Percentiles rank a stretch among this genome's conserved stretches.
These are phyloP conservation scores for Parafenestella ontariensis DNA, from an alignment of 2,329 filamentous ascomycete species.

Conservation along the genomic window DNA sequence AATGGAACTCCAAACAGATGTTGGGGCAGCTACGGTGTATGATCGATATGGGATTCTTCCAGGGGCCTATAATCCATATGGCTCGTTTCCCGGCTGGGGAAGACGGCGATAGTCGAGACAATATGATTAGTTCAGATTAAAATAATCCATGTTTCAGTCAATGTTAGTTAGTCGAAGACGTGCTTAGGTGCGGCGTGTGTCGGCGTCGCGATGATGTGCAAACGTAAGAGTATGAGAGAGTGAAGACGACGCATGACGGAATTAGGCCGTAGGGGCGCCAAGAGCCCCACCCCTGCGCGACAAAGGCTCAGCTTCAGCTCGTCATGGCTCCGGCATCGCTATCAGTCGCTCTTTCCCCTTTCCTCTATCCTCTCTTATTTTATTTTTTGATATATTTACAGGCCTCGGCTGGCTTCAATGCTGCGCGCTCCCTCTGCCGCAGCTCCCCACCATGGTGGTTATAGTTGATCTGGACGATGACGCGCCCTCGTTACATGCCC, in stretches of 20 bases:
- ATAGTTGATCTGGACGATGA: constrained; percentile 55
- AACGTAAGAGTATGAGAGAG: not conserved
- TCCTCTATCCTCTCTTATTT: not conserved
- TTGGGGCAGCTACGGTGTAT: too few species aligned
- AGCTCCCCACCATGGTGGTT: constrained; percentile 50
- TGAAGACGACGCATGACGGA: not conserved
- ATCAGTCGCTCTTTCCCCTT: not conserved
- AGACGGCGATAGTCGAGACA: too few species aligned
- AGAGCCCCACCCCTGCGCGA: constrained; percentile 16
- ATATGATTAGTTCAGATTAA: too few species aligned
- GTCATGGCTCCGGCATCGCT: constrained; percentile 31
- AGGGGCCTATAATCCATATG: too few species aligned
- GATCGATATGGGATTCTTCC: too few species aligned
- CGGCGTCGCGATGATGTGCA: not conserved
- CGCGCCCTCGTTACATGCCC: constrained; percentile 28
- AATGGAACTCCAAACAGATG: too few species aligned
- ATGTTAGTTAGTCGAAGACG: too few species aligned
- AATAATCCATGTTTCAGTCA: too few species aligned
- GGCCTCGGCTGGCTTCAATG: constrained; percentile 37
- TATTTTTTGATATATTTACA: not conserved
- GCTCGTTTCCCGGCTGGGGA: too few species aligned
- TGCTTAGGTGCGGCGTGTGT: not conserved
- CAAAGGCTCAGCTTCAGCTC: constrained; percentile 7
- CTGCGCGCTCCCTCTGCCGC: constrained; percentile 17
- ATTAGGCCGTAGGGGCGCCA: constrained; percentile 7